phyloP scores from a whole-genome alignment of 2,329 filamentous ascomycete species.

The Didymella segeticola region DNA sequence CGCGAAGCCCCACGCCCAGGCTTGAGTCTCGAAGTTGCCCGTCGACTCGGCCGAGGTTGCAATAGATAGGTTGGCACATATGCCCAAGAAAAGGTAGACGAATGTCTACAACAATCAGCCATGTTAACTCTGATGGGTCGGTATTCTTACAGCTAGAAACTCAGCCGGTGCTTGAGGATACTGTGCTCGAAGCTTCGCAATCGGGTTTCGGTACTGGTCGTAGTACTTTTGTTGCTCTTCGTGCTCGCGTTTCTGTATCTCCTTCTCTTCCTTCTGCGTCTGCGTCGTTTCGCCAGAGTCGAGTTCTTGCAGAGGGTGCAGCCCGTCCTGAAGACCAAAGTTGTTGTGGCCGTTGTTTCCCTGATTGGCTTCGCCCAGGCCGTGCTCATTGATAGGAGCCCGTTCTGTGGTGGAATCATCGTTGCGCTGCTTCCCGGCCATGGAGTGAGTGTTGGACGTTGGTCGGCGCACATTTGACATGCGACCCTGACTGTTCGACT shows the following conservation, averaged over 20 bases:
- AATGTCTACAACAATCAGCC: conserved; percentile 38
- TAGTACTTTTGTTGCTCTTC: conserved; percentile 55
- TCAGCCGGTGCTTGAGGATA: conserved; percentile 63
- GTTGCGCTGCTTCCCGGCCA: conserved; percentile 18
- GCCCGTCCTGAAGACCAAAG: conserved; percentile 55
- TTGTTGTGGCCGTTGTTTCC: conserved; percentile 23
- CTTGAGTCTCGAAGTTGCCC: conserved; percentile 38
- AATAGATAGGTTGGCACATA: conserved; percentile 58
- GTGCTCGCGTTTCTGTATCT: conserved; percentile 51
- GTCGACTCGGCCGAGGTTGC: conserved; percentile 55
- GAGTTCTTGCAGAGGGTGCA: conserved; percentile 47
- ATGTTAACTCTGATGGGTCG: conserved; percentile 11
- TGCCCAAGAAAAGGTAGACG: conserved; percentile 52
- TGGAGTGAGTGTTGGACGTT: conserved; percentile 4
- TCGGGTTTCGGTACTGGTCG: conserved; percentile 59
- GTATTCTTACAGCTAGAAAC: conserved; percentile 53
- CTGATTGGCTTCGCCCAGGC: conserved; percentile 22
- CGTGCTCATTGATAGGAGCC: conserved; percentile 34
- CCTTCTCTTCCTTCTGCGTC: conserved; percentile 46
- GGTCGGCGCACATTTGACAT: conserved; percentile 23
- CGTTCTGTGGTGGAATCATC: conserved; percentile 11
- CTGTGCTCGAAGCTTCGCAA: conserved; percentile 59
- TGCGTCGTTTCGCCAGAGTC: conserved; percentile 35
- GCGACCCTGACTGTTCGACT: conserved; percentile 21
- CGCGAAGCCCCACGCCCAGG: conserved; percentile 60